Evolutionary conservation across 2,329 filamentous ascomycete species (phyloP).

Genomic region (Blumeriella jaapii): DNA sequence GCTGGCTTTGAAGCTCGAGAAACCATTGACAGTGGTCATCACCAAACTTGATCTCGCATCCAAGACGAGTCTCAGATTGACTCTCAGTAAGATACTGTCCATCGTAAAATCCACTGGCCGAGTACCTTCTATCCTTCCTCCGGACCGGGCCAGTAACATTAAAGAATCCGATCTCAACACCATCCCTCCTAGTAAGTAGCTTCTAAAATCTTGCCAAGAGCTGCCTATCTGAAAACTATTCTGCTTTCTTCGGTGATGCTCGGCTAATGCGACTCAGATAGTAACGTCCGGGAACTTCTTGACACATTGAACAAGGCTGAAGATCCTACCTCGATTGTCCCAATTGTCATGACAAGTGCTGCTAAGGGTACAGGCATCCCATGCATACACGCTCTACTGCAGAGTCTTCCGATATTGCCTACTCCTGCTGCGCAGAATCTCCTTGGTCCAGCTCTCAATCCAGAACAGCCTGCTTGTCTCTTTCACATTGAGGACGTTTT

Average conservation of each 20-base stretch:
- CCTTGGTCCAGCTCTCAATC: conserved; percentile 41
- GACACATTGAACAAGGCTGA: conserved; percentile 34
- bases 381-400: conserved; percentile 70
- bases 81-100: conserved; percentile 62
- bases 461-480: conserved; percentile 49
- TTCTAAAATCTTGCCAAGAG: background rate
- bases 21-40: conserved; percentile 71
- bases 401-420: conserved; percentile 59
- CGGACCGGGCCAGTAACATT: conserved; percentile 38
- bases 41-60: conserved; percentile 87
- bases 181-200: conserved; percentile 33
- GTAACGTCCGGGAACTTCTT: conserved; percentile 40
- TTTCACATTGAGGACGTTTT: conserved; percentile 93
- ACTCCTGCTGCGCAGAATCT: conserved; percentile 42
- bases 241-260: background rate
- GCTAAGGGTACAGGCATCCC: conserved; percentile 76
- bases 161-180: conserved; percentile 39
- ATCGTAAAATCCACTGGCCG: conserved; percentile 65
- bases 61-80: conserved; percentile 56
- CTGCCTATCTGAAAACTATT: no score
- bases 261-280: background rate
- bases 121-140: conserved; percentile 60
- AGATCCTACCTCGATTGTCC: conserved; percentile 43
- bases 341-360: conserved; percentile 79
- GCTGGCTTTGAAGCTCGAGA: conserved; percentile 67